A percentile compares a stretch with the other conserved stretches of the same genome.
These are phyloP conservation scores for Talaromyces wortmannii DNA, from an alignment of 495 filamentous ascomycete genomes.

Conservation along the genomic window DNA sequence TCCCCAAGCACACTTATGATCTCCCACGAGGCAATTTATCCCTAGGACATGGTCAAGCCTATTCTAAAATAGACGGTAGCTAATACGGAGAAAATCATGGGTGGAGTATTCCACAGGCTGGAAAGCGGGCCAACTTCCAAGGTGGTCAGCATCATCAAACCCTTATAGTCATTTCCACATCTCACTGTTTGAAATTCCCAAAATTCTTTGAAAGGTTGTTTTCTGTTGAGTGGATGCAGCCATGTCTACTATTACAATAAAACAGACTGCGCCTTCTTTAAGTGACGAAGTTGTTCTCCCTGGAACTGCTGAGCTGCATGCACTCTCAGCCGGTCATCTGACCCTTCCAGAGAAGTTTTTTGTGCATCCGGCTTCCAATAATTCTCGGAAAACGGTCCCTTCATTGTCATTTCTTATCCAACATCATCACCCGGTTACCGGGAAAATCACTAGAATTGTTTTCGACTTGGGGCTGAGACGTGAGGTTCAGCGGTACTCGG, in stretches of 20 bases:
- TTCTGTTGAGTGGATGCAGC: background rate
- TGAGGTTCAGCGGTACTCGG: constrained; percentile 19
- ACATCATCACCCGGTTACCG: constrained; percentile 8
- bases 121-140: too few species aligned
- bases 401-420: constrained; percentile 30
- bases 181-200: too few species aligned
- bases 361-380: constrained; percentile 15
- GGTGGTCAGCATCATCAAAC: too few species aligned
- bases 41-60: too few species aligned
- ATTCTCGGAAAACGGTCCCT: constrained; percentile 16
- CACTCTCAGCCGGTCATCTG: constrained; percentile 11
- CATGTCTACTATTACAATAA: background rate
- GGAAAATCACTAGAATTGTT: constrained; percentile 20
- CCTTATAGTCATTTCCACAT: too few species aligned
- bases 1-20: too few species aligned
- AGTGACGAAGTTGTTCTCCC: background rate
- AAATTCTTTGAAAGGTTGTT: too few species aligned
- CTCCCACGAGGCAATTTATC: too few species aligned
- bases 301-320: background rate
- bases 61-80: too few species aligned
- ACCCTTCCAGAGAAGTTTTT: constrained; percentile 33
- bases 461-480: constrained; percentile 35
- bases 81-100: too few species aligned
- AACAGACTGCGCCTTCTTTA: background rate
- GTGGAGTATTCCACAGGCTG: too few species aligned